These are phyloP conservation scores for Macrolepiota albuminosa DNA, from an alignment of 768 basidiomycete species.

Conservation along the genomic window DNA sequence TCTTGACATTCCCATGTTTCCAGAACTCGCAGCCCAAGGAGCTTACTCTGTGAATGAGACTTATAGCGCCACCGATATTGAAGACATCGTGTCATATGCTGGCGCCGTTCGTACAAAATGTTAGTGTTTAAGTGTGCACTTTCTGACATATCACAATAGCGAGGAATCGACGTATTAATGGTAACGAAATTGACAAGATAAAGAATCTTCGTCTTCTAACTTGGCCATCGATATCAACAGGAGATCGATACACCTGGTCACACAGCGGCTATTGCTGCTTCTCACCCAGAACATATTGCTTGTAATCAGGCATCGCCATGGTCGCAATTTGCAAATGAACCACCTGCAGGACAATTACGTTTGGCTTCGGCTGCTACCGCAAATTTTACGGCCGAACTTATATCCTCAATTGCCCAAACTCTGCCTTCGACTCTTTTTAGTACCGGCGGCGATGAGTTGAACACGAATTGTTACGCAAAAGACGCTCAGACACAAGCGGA, in stretches of 20 bases:
- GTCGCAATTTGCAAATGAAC: constrained; percentile 61
- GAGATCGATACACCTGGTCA: constrained; percentile 88
- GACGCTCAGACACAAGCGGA: constrained; percentile 57
- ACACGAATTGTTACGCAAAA: constrained; percentile 57
- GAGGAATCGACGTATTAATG: constrained; percentile 70
- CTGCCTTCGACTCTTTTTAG: constrained; percentile 62
- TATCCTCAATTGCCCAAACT: constrained; percentile 46
- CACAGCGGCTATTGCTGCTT: constrained; percentile 55
- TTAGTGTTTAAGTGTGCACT: constrained; percentile 14
- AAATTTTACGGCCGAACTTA: constrained; percentile 51
- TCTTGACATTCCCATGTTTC: constrained; percentile 52
- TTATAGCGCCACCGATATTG: constrained; percentile 52
- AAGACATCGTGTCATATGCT: constrained; percentile 60
- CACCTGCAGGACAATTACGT: constrained; percentile 80
- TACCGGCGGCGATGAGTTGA: constrained; percentile 83
- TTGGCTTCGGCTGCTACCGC: constrained; percentile 57
- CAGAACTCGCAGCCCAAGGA: constrained; percentile 57
- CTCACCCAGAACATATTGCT: constrained; percentile 73
- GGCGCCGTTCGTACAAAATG: constrained; percentile 41
- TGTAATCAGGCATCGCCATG: constrained; percentile 57
- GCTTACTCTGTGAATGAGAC: constrained; percentile 57
- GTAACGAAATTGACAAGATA: constrained; percentile 18
- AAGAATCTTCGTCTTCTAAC: constrained; percentile 18
- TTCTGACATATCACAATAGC: constrained; percentile 27
- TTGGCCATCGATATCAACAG: constrained; percentile 33